phyloP scores from a whole-genome alignment of 1,284 basidiomycete genomes.

The Phellinidium pouzarii region DNA sequence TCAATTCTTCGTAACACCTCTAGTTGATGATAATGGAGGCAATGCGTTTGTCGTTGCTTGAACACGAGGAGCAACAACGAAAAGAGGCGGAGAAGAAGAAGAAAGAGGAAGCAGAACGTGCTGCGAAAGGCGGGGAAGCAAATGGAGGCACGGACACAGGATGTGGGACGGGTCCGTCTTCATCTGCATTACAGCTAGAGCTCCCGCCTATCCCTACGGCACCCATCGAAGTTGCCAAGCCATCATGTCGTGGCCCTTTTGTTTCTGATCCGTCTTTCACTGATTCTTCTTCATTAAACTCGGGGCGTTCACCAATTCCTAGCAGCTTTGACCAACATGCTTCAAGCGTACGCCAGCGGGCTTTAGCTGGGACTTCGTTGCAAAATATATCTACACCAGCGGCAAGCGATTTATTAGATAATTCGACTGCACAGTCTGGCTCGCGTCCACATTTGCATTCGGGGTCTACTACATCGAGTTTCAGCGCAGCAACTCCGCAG shows the following conservation, averaged over 20 bases:
- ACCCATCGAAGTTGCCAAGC: conserved; percentile 9
- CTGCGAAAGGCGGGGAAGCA: conserved; percentile 20
- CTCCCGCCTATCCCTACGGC: conserved; percentile 15
- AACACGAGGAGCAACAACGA: conserved; percentile 79
- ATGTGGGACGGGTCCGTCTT: conserved; percentile 7
- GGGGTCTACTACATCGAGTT: conserved; percentile 10
- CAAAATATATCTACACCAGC: neutral
- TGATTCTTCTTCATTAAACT: neutral
- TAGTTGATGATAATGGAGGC: conserved; percentile 99
- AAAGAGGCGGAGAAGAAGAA: conserved; percentile 57
- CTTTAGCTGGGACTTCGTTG: conserved; percentile 4
- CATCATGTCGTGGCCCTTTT: neutral
- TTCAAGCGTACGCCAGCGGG: neutral
- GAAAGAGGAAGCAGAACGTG: conserved; percentile 39
- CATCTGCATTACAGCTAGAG: conserved; percentile 5
- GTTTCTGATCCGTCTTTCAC: neutral
- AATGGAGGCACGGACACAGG: neutral
- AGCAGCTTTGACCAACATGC: neutral
- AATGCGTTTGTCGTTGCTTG: conserved; percentile 90
- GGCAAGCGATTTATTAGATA: neutral
- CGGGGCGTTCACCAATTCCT: neutral
- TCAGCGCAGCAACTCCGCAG: neutral
- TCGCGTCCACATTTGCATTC: conserved; percentile 4
- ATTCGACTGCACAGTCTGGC: conserved; percentile 1
- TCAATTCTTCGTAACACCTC: conserved; percentile 17